Conservation (phyloP, 1,284 basidiomycete genomes). For the Coriolopsis trogii region DNA sequence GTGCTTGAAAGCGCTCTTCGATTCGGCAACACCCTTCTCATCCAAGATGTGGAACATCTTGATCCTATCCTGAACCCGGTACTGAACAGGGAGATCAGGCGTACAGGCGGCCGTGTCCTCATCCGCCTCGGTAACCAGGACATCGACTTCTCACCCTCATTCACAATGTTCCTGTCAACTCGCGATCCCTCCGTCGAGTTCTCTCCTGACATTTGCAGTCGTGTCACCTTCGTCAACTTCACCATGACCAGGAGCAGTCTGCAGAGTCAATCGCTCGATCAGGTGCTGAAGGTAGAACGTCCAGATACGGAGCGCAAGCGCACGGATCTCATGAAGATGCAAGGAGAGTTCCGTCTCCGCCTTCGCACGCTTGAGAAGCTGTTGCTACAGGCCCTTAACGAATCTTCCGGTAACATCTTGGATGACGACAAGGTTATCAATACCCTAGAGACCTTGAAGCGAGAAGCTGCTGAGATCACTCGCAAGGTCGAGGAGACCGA, state of each 20-base stretch:
- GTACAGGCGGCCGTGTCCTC: constrained; percentile 95
- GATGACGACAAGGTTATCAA: constrained; percentile 99
- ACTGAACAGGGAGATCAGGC: constrained; percentile 94
- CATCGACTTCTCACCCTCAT: constrained; percentile 98
- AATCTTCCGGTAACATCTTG: constrained; percentile 95
- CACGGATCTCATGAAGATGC: constrained; percentile 98
- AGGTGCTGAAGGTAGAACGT: constrained; percentile 95
- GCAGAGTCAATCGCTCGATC: constrained; percentile 97
- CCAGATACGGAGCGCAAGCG: constrained; percentile 97
- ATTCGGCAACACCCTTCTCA: constrained; percentile 96
- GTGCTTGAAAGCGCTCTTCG: constrained; percentile 98
- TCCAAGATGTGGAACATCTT: constrained; percentile 97
- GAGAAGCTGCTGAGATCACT: constrained; percentile 96
- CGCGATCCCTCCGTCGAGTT: constrained; percentile 97
- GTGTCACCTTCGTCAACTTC: constrained; percentile 99
- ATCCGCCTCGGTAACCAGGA: constrained; percentile 99
- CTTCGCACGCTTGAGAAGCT: constrained; percentile 93
- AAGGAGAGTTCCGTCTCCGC: constrained; percentile 96
- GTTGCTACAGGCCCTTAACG: constrained; percentile 94
- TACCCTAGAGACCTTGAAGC: constrained; percentile 95
- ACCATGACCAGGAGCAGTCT: constrained; percentile 99
- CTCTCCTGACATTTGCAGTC: constrained; percentile 97
- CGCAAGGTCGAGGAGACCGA: constrained; percentile 98
- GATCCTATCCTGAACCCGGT: constrained; percentile 99
- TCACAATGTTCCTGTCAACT: constrained; percentile 99